Conservation (phyloP, 768 basidiomycete genomes). For the Boletus eberwhitei region DNA sequence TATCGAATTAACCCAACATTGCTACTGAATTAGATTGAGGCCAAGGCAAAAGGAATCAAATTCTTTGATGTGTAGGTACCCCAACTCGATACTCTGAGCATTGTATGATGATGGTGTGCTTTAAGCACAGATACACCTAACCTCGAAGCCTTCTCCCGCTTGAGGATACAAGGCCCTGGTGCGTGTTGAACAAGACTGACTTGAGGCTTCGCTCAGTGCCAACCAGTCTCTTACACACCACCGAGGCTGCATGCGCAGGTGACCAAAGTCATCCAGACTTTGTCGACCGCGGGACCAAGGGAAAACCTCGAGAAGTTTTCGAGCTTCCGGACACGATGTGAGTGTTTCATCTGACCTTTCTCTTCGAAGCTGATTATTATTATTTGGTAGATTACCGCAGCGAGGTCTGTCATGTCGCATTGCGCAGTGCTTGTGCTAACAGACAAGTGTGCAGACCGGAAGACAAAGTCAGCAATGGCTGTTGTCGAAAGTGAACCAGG, state of each 20-base stretch:
- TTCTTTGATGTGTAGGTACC: slow-evolving; percentile 81
- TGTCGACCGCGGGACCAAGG: slow-evolving; percentile 63
- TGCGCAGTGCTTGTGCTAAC: slow-evolving; percentile 12
- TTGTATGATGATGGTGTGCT: slow-evolving; percentile 5
- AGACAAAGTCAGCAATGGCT: slow-evolving; percentile 78
- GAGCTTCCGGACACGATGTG: slow-evolving; percentile 74
- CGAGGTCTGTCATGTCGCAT: slow-evolving; percentile 44
- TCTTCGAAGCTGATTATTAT: not conserved
- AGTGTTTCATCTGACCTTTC: slow-evolving; percentile 9
- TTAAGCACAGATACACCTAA: slow-evolving; percentile 72
- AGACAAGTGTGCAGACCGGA: slow-evolving; percentile 51
- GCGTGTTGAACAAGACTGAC: slow-evolving; percentile 14
- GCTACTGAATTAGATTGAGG: slow-evolving; percentile 51
- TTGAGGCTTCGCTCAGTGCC: not conserved
- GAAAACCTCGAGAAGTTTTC: slow-evolving; percentile 64
- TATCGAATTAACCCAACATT: not conserved
- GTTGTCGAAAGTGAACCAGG: slow-evolving; percentile 61
- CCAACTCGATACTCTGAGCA: not conserved
- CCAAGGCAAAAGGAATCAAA: slow-evolving; percentile 71
- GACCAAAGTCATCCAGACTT: slow-evolving; percentile 56
- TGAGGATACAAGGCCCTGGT: slow-evolving; percentile 40
- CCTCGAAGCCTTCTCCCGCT: slow-evolving; percentile 42
- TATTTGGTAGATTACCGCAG: slow-evolving; percentile 64
- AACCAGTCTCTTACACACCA: slow-evolving; percentile 50
- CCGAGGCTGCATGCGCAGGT: slow-evolving; percentile 62